These are phyloP conservation scores for Purpureocillium lavendulum DNA, from an alignment of 2,329 filamentous ascomycete genomes.

Conservation along the genomic window DNA sequence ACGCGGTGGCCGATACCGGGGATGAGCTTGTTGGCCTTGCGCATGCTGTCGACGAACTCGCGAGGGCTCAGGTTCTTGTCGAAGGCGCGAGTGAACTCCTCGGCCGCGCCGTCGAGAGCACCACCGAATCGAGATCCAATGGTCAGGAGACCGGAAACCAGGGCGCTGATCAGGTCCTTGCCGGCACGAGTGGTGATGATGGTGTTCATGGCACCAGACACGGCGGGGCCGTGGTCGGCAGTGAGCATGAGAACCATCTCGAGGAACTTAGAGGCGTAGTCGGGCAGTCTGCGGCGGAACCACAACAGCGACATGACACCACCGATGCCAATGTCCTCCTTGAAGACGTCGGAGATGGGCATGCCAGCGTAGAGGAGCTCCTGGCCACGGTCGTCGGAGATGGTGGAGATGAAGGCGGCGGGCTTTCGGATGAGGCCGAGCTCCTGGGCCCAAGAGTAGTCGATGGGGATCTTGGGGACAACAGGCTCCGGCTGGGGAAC, in stretches of 20 bases:
- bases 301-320: conserved; percentile 99
- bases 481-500: conserved; percentile 80
- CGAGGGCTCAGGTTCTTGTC: conserved; percentile 97
- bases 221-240: conserved; percentile 95
- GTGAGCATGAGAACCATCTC: conserved; percentile 99
- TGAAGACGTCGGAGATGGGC: conserved; percentile 99
- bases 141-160: conserved; percentile 94
- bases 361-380: conserved; percentile 98
- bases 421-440: conserved; percentile 99
- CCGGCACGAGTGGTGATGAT: conserved; percentile 99
- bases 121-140: conserved; percentile 98
- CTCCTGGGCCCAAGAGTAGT: conserved; percentile 99
- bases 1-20: conserved; percentile 98
- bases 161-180: conserved; percentile 93
- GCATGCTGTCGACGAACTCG: conserved; percentile 98
- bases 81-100: conserved; percentile 97
- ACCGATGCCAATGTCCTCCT: conserved; percentile 96
- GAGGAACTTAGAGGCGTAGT: conserved; percentile 96
- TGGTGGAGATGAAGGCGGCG: conserved; percentile 98
- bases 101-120: conserved; percentile 92
- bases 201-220: conserved; percentile 99
- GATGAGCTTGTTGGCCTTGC: conserved; percentile 99
- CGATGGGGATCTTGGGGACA: conserved; percentile 97
- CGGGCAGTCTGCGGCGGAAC: conserved; percentile 96
- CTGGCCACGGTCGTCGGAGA: conserved; percentile 98